phyloP scores from a whole-genome alignment of 2,329 filamentous ascomycete species.

The Fusarium albosuccineum region DNA sequence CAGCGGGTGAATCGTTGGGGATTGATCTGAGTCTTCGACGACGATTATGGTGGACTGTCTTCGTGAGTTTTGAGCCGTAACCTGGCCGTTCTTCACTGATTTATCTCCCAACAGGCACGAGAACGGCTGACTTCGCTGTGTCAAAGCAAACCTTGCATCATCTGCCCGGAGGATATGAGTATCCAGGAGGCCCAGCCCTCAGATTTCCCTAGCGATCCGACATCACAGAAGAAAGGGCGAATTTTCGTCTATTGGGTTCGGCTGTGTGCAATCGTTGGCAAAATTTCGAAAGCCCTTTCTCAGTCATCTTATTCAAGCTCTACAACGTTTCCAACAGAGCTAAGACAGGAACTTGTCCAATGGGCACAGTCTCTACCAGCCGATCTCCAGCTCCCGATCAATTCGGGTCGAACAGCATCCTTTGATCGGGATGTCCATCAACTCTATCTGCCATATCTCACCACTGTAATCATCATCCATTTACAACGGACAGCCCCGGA shows the following conservation, averaged over 20 bases:
- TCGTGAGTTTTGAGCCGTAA: constrained; percentile 23
- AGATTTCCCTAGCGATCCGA: constrained; percentile 54
- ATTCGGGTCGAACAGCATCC: constrained; percentile 36
- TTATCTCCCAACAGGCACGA: constrained; percentile 22
- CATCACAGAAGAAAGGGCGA: constrained; percentile 51
- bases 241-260: constrained; percentile 59
- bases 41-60: constrained; percentile 40
- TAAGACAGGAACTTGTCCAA: constrained; percentile 33
- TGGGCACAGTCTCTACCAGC: constrained; percentile 33
- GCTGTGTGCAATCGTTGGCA: constrained; percentile 56
- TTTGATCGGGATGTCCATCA: constrained; percentile 59
- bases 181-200: constrained; percentile 53
- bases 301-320: constrained; percentile 19
- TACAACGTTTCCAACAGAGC: constrained; percentile 22
- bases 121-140: constrained; percentile 54
- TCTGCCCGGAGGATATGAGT: constrained; percentile 57
- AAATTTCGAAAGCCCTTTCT: constrained; percentile 53
- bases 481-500: constrained; percentile 52
- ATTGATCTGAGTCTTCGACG: constrained; percentile 29
- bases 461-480: constrained; percentile 56
- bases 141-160: constrained; percentile 59
- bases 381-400: constrained; percentile 35
- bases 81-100: not conserved
- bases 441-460: constrained; percentile 57
- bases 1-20: constrained; percentile 28